Conservation (phyloP, 352 stramenopile species). For the Pythium utonaiense region DNA sequence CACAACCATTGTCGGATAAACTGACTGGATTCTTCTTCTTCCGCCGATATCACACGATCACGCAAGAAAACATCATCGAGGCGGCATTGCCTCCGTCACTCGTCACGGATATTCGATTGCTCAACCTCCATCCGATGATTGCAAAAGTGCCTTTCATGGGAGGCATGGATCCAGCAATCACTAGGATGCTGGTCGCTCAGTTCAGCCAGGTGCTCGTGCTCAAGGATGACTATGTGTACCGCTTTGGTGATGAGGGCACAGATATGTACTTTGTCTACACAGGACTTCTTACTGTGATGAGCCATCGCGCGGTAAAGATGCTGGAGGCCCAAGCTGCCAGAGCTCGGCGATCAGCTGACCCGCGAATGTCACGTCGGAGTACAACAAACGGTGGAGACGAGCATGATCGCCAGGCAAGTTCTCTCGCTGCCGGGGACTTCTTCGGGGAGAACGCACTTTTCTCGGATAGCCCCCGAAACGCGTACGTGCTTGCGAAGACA, state of each 20-base stretch:
- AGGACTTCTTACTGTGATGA: conserved; percentile 37
- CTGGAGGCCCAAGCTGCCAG: background rate
- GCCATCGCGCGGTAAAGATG: conserved; percentile 1
- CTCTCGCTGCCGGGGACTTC: conserved; percentile 34
- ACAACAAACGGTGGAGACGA: background rate
- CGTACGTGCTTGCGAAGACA: conserved; percentile 36
- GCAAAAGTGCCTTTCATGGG: conserved; percentile 51
- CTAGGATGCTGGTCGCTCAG: conserved; percentile 45
- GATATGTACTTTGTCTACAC: conserved; percentile 67
- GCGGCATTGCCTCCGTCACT: conserved; percentile 42
- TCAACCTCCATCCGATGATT: conserved; percentile 52
- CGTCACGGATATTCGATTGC: conserved; percentile 47
- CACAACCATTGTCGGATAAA: conserved; percentile 25
- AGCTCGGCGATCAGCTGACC: background rate
- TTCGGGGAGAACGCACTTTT: conserved; percentile 53
- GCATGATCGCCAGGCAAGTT: conserved; percentile 24
- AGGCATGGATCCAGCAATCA: conserved; percentile 39
- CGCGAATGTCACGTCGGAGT: background rate
- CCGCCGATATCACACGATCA: conserved; percentile 50
- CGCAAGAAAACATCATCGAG: conserved; percentile 44
- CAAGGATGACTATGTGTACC: conserved; percentile 46
- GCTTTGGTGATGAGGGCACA: conserved; percentile 39
- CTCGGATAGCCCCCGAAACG: conserved; percentile 34
- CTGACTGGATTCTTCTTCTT: conserved; percentile 59
- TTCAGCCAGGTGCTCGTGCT: conserved; percentile 47